These are phyloP conservation scores for Rhodamnia argentea DNA, from an alignment of 345 rosid genomes.

Conservation along the genomic window DNA sequence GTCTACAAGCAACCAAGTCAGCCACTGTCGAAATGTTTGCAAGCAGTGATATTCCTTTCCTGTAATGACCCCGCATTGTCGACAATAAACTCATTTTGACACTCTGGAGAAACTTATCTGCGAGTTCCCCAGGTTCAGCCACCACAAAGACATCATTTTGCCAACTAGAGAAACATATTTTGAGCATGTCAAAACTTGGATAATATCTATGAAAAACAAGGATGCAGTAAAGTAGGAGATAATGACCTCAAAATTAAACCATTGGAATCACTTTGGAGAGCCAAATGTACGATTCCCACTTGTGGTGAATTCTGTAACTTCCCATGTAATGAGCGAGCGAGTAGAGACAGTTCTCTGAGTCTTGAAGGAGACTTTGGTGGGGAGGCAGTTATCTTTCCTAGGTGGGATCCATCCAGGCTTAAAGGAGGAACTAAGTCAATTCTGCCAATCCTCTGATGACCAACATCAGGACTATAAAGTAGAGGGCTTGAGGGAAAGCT, in stretches of 20 bases:
- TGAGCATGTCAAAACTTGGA: constrained; percentile 11
- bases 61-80: constrained; percentile 34
- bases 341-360: constrained; percentile 63
- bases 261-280: constrained; percentile 74
- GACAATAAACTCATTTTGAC: constrained; percentile 76
- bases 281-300: constrained; percentile 85
- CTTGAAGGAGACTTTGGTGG: constrained; percentile 72
- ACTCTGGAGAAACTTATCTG: constrained; percentile 74
- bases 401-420: constrained; percentile 74
- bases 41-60: constrained; percentile 43
- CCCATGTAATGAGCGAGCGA: constrained; percentile 68
- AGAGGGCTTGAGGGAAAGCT: constrained; percentile 93
- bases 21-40: constrained; percentile 60
- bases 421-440: constrained; percentile 90
- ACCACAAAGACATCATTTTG: constrained; percentile 97
- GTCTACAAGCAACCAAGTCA: constrained; percentile 53
- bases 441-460: constrained; percentile 56
- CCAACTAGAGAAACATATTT: constrained; percentile 45
- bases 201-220: constrained; percentile 3
- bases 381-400: constrained; percentile 46
- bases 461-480: constrained; percentile 74
- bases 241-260: constrained; percentile 80
- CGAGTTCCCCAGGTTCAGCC: constrained; percentile 96
- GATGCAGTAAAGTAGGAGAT: neutral
- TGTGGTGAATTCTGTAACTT: constrained; percentile 87